A percentile compares a stretch with the other conserved stretches of the same genome.
These are phyloP conservation scores for Podospora appendiculata DNA, from an alignment of 495 filamentous ascomycete genomes.

Conservation along the genomic window DNA sequence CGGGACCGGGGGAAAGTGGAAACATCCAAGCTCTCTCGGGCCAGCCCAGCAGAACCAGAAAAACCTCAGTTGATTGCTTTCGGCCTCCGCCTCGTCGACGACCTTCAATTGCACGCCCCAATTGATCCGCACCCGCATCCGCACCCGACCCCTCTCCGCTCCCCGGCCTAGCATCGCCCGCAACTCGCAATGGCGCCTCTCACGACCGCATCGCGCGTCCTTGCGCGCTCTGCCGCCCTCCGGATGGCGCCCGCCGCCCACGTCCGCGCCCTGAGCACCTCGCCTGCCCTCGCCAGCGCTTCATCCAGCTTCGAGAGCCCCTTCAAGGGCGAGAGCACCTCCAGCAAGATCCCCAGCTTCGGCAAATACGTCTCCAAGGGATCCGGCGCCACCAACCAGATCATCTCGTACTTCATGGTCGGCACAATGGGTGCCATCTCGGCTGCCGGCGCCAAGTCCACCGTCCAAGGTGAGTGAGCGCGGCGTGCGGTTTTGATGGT, in stretches of 20 bases:
- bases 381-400: conserved; percentile 59
- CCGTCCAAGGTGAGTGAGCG: conserved; percentile 75
- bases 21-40: conserved; percentile 20
- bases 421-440: conserved; percentile 85
- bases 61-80: conserved; percentile 37
- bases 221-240: conserved; percentile 32
- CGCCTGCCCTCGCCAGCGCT: conserved; percentile 28
- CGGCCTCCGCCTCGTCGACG: conserved; percentile 6
- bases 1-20: conserved; percentile 17
- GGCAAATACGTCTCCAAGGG: conserved; percentile 71
- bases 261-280: conserved; percentile 40
- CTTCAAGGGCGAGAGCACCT: conserved; percentile 54
- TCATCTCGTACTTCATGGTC: conserved; percentile 97
- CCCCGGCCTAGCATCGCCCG: not conserved
- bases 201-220: conserved; percentile 36
- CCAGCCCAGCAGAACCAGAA: conserved; percentile 25
- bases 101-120: conserved; percentile 10
- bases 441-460: conserved; percentile 91
- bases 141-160: not conserved
- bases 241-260: conserved; percentile 22
- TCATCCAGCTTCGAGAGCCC: conserved; percentile 38
- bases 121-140: conserved; percentile 21
- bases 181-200: conserved; percentile 37
- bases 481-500: not conserved
- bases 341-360: conserved; percentile 76